Percentiles rank a stretch among this genome's conserved stretches.
These are phyloP conservation scores for Drechslera avenae DNA, from an alignment of 2,329 filamentous ascomycete species.

Conservation along the genomic window DNA sequence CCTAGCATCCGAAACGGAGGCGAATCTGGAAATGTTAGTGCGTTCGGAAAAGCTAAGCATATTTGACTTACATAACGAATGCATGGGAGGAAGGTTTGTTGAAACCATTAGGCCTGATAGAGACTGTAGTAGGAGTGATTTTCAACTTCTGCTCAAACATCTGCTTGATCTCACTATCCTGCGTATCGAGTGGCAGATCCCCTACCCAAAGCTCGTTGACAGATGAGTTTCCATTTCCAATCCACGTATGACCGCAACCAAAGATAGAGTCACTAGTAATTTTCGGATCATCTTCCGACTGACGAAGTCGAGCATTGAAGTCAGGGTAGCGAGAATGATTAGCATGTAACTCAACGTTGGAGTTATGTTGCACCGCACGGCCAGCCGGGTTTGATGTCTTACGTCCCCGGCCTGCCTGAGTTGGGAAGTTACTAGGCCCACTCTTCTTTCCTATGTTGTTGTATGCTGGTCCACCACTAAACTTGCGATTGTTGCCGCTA, in stretches of 20 bases:
- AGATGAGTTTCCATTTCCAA: constrained; percentile 35
- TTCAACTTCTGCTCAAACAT: constrained; percentile 24
- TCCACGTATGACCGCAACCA: constrained; percentile 38
- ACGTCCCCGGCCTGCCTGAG: constrained; percentile 20
- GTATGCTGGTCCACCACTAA: constrained; percentile 16
- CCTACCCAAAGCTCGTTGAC: constrained; percentile 37
- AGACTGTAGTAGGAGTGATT: constrained; percentile 13
- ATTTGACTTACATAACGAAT: constrained; percentile 24
- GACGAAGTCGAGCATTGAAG: not conserved
- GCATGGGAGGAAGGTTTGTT: constrained; percentile 16
- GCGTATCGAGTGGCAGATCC: constrained; percentile 26
- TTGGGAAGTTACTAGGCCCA: constrained; percentile 16
- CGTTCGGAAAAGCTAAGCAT: not conserved
- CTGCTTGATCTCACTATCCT: constrained; percentile 16
- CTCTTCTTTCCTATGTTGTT: constrained; percentile 20
- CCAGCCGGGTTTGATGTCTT: constrained; percentile 26
- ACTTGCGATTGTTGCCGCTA: constrained; percentile 20
- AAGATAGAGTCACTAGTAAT: constrained; percentile 24
- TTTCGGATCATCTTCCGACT: constrained; percentile 20
- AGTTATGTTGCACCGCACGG: constrained; percentile 17
- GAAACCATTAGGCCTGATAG: constrained; percentile 4
- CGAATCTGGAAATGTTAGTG: constrained; percentile 26
- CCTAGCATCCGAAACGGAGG: constrained; percentile 17
- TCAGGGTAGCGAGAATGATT: constrained; percentile 6
- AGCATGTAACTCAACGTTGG: constrained; percentile 12